Evolutionary conservation across 345 rosid species (phyloP).

Genomic region (Turritis glabra): DNA sequence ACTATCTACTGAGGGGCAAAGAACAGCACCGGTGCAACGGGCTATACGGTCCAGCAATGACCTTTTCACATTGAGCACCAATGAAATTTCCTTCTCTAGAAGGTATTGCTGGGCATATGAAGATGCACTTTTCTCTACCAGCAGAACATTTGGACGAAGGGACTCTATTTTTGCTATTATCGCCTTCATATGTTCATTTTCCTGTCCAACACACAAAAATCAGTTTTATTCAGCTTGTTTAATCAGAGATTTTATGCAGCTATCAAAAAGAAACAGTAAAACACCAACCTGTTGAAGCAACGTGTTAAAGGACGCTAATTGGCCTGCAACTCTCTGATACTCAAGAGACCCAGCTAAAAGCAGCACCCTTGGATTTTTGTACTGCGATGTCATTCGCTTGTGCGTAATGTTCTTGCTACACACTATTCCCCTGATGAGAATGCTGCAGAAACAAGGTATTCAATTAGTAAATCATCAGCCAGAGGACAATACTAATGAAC

Average conservation of each 20-base stretch:
- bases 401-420: conserved; percentile 98
- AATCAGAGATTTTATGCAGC: background rate
- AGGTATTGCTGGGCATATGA: conserved; percentile 82
- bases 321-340: conserved; percentile 75
- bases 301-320: conserved; percentile 86
- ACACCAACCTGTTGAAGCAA: conserved; percentile 78
- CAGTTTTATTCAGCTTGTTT: conserved; percentile 10
- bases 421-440: conserved; percentile 78
- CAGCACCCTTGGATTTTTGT: conserved; percentile 84
- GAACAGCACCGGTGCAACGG: conserved; percentile 81
- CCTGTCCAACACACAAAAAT: conserved; percentile 51
- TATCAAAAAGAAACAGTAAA: conserved; percentile 15
- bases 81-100: conserved; percentile 81
- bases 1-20: conserved; percentile 69
- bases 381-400: conserved; percentile 98
- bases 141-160: conserved; percentile 85
- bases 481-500: background rate
- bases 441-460: conserved; percentile 54
- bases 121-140: conserved; percentile 96
- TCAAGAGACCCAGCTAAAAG: conserved; percentile 94
- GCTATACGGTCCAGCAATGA: conserved; percentile 87
- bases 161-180: conserved; percentile 81
- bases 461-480: background rate
- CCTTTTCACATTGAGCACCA: conserved; percentile 87
- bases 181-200: conserved; percentile 83